Percentiles rank a stretch among this genome's conserved stretches.
These are phyloP conservation scores for Atkinsonella texensis DNA, from an alignment of 2,329 filamentous ascomycete species.

Conservation along the genomic window DNA sequence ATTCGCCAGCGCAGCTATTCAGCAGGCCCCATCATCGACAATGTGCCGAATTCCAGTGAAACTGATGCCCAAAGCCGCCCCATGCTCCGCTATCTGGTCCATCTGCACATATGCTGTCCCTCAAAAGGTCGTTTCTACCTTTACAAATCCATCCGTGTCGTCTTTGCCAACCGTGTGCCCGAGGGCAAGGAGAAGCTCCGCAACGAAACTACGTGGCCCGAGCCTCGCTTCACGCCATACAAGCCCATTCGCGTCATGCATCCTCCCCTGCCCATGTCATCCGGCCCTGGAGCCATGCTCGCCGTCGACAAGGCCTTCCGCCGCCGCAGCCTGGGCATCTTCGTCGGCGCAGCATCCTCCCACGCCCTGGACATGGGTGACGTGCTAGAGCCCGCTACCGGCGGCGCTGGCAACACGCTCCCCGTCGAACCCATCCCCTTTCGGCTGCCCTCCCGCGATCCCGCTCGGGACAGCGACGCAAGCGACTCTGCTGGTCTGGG, in stretches of 20 bases:
- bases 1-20: conserved; percentile 91
- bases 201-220: conserved; percentile 81
- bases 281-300: conserved; percentile 35
- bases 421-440: conserved; percentile 42
- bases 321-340: conserved; percentile 43
- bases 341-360: conserved; percentile 18
- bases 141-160: conserved; percentile 84
- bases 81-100: conserved; percentile 77
- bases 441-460: conserved; percentile 22
- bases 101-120: conserved; percentile 85
- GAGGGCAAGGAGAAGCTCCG: conserved; percentile 87
- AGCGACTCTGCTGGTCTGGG: conserved; percentile 15
- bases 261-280: conserved; percentile 22
- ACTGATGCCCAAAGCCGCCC: conserved; percentile 40
- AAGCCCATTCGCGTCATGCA: conserved; percentile 51
- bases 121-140: conserved; percentile 75
- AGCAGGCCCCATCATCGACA: conserved; percentile 70
- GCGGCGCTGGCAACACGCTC: conserved; percentile 18
- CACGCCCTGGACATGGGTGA: conserved; percentile 26
- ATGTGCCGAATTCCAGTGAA: conserved; percentile 25
- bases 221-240: conserved; percentile 77
- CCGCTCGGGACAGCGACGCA: conserved; percentile 19
- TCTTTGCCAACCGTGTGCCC: conserved; percentile 92
- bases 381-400: conserved; percentile 8
- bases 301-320: conserved; percentile 48